Evolutionary conservation across 495 filamentous ascomycete genomes (phyloP), one percentile per base, ranked within the genome.

Genomic region (Cercophora newfieldiana): DNA sequence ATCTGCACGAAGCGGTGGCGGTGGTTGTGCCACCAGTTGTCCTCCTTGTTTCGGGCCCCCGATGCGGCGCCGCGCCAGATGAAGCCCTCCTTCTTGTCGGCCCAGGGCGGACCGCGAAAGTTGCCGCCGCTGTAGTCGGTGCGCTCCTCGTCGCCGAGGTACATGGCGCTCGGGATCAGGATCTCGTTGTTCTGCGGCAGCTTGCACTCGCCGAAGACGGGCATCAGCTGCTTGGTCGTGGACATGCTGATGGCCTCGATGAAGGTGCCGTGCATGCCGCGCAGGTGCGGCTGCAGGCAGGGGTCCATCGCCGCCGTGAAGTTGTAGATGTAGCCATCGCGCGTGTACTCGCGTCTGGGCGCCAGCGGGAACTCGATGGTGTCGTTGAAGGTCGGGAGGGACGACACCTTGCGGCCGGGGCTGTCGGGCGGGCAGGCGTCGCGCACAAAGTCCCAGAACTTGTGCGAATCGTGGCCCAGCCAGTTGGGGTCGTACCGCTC

Each of bases 141-240:
- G 44, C 87, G 81, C 48, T 76, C 70, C 59, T 91, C 85, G 7
- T 87, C 75, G 53, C 83, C 82, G 75, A 87, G 87, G 73, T 92
- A 91, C 86, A 89, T 90, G 63, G 90, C 86, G 0, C 87, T 85
- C 1, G 91, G 91, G 66, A 94, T 86, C n/a, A 93, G 81, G 61
- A 93, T 89, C 67, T 93, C 91, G 72, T 91, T 92, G 75, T 92
- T 93, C 53, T 87, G 83, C 44, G 83, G 82, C 61, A 92, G 80
- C 74, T 94, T 93, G 69, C 83, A 88, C 53, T 88, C 90, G 61
- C 89, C 85, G 66, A 94, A 93, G 7, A 92, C 73, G 0, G 91
- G 91, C 29, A 91, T 77, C 54, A 92, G 77, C 49, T 84, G 80
- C 64, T 83, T 75, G n/a, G 84, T 83, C 1, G 82, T 81, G 7